Evolutionary conservation across 2,329 filamentous ascomycete species (phyloP).

Genomic region (Paramyrothecium sp.): DNA sequence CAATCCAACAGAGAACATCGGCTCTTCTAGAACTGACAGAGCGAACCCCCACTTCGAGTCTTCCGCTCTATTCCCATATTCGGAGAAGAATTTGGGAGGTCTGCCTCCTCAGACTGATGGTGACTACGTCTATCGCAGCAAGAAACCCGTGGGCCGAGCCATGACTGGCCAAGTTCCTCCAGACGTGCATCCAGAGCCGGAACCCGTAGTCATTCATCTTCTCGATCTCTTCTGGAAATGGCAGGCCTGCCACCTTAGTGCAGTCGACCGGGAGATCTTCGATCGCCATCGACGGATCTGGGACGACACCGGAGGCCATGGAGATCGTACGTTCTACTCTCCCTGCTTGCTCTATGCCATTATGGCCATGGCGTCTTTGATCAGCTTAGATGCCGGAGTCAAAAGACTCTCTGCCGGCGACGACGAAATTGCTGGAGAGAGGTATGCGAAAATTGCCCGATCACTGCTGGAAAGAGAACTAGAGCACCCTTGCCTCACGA

Average conservation of each 20-base stretch:
- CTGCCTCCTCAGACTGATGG: background rate
- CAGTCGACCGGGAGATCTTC: background rate
- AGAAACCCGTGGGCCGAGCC: background rate
- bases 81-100: background rate
- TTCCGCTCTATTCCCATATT: background rate
- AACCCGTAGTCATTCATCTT: background rate
- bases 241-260: background rate
- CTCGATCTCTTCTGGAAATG: background rate
- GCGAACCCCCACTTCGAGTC: no score
- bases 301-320: background rate
- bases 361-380: background rate
- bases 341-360: background rate
- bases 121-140: background rate
- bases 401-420: background rate
- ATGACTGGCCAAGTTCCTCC: background rate
- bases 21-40: no score
- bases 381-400: background rate
- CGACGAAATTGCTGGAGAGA: background rate
- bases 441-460: background rate
- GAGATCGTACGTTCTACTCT: background rate
- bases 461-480: background rate
- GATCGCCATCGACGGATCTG: background rate
- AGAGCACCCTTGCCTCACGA: background rate
- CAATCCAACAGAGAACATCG: background rate
- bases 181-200: background rate